Evolutionary conservation across 805 yeast species (phyloP).

Genomic region (Ogataea methylovora): DNA sequence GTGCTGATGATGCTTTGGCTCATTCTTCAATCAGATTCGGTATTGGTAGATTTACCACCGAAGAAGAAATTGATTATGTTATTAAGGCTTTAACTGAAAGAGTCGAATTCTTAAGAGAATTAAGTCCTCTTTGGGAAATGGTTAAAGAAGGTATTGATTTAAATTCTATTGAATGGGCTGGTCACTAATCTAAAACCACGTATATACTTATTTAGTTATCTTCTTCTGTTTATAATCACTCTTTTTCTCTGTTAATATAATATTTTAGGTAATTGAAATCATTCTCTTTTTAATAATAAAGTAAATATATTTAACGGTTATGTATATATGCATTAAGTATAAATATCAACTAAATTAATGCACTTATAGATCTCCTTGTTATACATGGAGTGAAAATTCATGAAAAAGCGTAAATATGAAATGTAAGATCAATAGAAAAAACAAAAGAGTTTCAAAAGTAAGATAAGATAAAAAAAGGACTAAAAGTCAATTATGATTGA

Average conservation of each 20-base stretch:
- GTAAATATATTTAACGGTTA: background rate
- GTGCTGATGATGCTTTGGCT: slow-evolving; percentile 97
- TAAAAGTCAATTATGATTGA: no score
- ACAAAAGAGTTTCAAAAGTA: no score
- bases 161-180: slow-evolving; percentile 94
- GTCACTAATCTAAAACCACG: slow-evolving; percentile 47
- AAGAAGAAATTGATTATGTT: slow-evolving; percentile 91
- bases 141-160: slow-evolving; percentile 97
- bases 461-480: no score
- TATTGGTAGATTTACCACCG: slow-evolving; percentile 94
- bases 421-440: no score
- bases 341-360: background rate
- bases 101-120: slow-evolving; percentile 83
- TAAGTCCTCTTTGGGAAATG: slow-evolving; percentile 98
- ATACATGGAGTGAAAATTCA: no score
- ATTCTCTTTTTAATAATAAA: background rate
- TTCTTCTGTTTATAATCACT: background rate
- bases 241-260: background rate
- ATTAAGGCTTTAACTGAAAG: slow-evolving; percentile 81
- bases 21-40: slow-evolving; percentile 98
- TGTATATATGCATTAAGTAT: no score
- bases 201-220: background rate
- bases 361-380: no score
- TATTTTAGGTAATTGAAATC: background rate
- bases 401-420: no score